Evolutionary conservation across 2,329 filamentous ascomycete genomes (phyloP).

Genomic region (Amesomyces nigricolor): DNA sequence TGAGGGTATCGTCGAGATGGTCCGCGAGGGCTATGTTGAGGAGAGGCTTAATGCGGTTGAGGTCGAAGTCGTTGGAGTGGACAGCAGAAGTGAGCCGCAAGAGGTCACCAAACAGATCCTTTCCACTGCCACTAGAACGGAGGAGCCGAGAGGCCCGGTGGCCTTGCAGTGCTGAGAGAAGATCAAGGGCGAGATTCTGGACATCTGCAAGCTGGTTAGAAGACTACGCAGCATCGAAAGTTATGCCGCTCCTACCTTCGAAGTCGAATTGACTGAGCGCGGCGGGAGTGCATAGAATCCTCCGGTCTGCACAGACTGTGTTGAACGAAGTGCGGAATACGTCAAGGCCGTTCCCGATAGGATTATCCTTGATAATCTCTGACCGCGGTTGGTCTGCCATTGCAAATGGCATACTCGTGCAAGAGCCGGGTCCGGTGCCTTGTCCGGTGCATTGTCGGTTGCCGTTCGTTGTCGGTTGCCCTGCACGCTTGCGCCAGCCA

Average conservation of each 20-base stretch:
- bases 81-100: not conserved
- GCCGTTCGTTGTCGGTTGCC: no score
- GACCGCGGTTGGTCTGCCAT: no score
- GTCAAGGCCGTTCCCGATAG: no score
- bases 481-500: no score
- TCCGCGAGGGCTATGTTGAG: constrained; percentile 3
- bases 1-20: constrained; percentile 20
- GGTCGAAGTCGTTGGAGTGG: constrained; percentile 2
- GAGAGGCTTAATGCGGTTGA: constrained; percentile 13
- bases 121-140: not conserved
- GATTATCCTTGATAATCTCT: no score
- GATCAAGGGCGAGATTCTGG: not conserved
- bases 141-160: not conserved
- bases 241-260: constrained; percentile 14
- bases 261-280: constrained; percentile 6
- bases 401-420: no score
- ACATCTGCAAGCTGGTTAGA: not conserved
- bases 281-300: not conserved
- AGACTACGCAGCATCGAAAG: not conserved
- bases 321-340: no score
- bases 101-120: constrained; percentile 3
- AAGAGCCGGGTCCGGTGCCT: no score
- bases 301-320: no score
- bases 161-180: not conserved
- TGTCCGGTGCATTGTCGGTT: no score